Base-by-base conservation (phyloP, 129 eudicot genomes). In the Logfia minima region DNA sequence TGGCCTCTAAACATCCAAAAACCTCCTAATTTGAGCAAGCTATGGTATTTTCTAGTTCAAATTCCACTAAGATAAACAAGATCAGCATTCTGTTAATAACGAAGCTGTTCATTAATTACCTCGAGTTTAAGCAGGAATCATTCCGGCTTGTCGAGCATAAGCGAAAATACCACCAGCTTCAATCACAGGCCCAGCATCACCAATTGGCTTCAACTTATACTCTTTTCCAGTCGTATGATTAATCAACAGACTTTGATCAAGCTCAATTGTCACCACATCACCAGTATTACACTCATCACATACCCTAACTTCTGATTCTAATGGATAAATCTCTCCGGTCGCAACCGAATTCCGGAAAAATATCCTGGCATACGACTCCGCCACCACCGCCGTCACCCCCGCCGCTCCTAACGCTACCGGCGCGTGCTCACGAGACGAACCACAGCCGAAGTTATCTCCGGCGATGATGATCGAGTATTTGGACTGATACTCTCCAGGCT, bases 91-190 rank as follows among this genome's bases (percentile, higher is more conserved):
- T 11, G 21, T 24, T 22, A 8, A 71, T 28, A 34, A 8, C 1
- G 32, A 72, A 80, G 5, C 18, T 6, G 8, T 17, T 48, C 55
- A 35, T 17, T 71, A 70, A 48, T 8, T 48, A 48, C 78, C 83
- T 74, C 6, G 23, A 43, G 32, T 55, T 45, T 78, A 81, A 83
- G 85, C 89, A 14, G 97, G 96, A 68, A 95, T 95, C 99, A 95
- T 95, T 19, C 99, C 99, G 32, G 97, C 69, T 74, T 87, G 84
- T 70, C 99, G 76, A 0, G 99, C 99, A 85, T 91, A 95, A 1
- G 97, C 96, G 13, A 95, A 95, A 21, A 95, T 95, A 58, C 99
- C 99, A 75, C 99, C 99, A 17, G 99, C 97, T 66, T 95, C 94
- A 72, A 95, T 91, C 23, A 95, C 99, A 18, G 96, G 99, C 1